Conservation (phyloP, 176 grass and related monocot genomes). For the Pontederia paniculata region DNA sequence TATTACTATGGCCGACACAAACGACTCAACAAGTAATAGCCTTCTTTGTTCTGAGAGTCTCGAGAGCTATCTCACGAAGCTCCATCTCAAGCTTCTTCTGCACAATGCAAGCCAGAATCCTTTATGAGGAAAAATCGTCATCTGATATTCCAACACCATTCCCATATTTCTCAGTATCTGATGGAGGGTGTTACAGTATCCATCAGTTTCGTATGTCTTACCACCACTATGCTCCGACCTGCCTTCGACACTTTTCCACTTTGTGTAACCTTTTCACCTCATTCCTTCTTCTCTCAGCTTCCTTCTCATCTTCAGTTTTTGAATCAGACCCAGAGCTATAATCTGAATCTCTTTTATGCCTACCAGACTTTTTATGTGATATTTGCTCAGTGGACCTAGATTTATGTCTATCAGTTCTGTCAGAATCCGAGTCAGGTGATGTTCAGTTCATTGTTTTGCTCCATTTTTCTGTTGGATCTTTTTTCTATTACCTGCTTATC, state of each 20-base stretch:
- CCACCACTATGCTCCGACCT: conserved; percentile 33
- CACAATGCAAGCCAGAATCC: conserved; percentile 16
- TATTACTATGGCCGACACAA: not conserved
- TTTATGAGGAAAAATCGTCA: conserved; percentile 26
- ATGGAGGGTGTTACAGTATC: conserved; percentile 26
- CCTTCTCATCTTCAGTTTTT: conserved; percentile 39
- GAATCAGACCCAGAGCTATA: conserved; percentile 49
- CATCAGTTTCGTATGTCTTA: conserved; percentile 36
- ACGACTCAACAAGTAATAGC: conserved; percentile 32
- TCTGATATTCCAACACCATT: conserved; percentile 27
- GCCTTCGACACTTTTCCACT: conserved; percentile 59
- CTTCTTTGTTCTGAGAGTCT: conserved; percentile 71
- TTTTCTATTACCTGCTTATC: not conserved
- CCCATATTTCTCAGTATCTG: conserved; percentile 33
- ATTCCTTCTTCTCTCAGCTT: conserved; percentile 49
- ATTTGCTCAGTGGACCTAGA: conserved; percentile 34
- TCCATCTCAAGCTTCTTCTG: conserved; percentile 62
- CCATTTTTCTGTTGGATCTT: conserved; percentile 29
- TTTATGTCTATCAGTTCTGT: conserved; percentile 35
- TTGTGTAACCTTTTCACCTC: conserved; percentile 64
- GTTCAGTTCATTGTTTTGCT: conserved; percentile 14
- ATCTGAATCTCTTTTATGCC: conserved; percentile 54
- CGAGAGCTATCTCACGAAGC: conserved; percentile 76
- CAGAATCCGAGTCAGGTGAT: conserved; percentile 41
- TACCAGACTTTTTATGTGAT: conserved; percentile 46